These are phyloP conservation scores for Globisporangium lucens DNA, from an alignment of 352 stramenopile genomes.

Conservation along the genomic window DNA sequence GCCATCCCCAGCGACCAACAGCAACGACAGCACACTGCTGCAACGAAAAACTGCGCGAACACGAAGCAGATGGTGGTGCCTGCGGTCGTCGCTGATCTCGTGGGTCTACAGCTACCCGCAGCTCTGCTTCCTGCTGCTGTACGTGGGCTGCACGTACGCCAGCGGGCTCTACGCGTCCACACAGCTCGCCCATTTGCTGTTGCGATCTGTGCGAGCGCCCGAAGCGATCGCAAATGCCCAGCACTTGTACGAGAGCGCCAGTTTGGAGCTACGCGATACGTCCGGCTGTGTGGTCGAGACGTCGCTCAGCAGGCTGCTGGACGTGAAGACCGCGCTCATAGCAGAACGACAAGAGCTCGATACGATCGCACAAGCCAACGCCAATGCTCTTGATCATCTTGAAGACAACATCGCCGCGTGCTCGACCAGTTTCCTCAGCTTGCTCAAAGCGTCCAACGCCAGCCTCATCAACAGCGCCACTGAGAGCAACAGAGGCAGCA, in stretches of 20 bases:
- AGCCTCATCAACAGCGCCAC: background rate
- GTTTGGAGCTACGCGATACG: conserved; percentile 25
- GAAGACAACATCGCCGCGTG: conserved; percentile 11
- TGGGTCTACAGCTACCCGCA: conserved; percentile 48
- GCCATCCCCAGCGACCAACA: background rate
- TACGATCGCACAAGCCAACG: background rate
- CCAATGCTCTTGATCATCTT: conserved; percentile 8
- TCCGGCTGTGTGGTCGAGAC: conserved; percentile 31
- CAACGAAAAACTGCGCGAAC: background rate
- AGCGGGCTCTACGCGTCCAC: conserved; percentile 45
- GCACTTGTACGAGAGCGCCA: conserved; percentile 30
- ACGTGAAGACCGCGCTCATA: background rate
- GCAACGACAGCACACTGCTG: background rate
- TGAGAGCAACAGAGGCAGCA: background rate
- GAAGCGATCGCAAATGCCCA: conserved; percentile 28
- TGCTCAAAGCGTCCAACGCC: background rate
- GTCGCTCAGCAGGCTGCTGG: conserved; percentile 2
- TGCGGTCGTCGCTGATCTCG: background rate
- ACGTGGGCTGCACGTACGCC: conserved; percentile 35
- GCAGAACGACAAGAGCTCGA: background rate
- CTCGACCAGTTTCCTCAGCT: conserved; percentile 5
- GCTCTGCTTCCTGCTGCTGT: conserved; percentile 50
- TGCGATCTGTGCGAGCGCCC: conserved; percentile 27
- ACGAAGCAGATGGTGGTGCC: background rate
- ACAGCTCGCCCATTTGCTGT: conserved; percentile 27